Evolutionary conservation across 2,329 filamentous ascomycete genomes (phyloP).

Genomic region (Hypoxylon sp.): DNA sequence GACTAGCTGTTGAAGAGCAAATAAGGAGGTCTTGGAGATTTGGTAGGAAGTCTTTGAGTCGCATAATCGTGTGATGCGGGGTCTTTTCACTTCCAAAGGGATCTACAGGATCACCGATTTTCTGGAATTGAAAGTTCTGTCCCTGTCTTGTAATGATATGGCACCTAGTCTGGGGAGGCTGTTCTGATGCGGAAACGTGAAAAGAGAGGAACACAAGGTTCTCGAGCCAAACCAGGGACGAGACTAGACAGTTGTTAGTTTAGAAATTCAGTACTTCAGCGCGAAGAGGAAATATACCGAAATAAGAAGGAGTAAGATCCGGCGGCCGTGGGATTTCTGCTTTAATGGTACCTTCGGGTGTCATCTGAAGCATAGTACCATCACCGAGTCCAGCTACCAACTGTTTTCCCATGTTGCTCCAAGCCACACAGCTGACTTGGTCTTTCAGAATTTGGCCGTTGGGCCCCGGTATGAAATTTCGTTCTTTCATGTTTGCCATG

Average conservation of each 20-base stretch:
- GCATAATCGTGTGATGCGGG: constrained; percentile 82
- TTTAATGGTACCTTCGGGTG: constrained; percentile 81
- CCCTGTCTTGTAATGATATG: constrained; percentile 81
- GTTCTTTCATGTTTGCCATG: constrained; percentile 83
- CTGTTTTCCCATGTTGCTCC: constrained; percentile 95
- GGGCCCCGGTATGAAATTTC: constrained; percentile 67
- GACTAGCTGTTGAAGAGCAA: constrained; percentile 82
- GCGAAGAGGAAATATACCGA: constrained; percentile 66
- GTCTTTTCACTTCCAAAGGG: constrained; percentile 75
- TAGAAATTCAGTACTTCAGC: constrained; percentile 5
- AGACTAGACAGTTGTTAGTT: constrained; percentile 66
- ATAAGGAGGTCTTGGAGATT: constrained; percentile 85
- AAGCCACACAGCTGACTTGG: constrained; percentile 85
- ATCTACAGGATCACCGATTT: constrained; percentile 79
- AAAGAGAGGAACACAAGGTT: constrained; percentile 86
- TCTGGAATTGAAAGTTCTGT: constrained; percentile 77
- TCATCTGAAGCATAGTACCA: constrained; percentile 86
- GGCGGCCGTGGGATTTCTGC: constrained; percentile 84
- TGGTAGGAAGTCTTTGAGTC: constrained; percentile 84
- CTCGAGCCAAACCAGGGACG: constrained; percentile 87
- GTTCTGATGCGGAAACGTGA: constrained; percentile 75
- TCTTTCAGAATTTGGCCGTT: constrained; percentile 75
- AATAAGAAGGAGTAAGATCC: constrained; percentile 70
- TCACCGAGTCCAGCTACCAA: constrained; percentile 87
- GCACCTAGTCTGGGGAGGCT: constrained; percentile 76